Evolutionary conservation across 352 stramenopile species (phyloP).

Genomic region (Pythium graminicola): DNA sequence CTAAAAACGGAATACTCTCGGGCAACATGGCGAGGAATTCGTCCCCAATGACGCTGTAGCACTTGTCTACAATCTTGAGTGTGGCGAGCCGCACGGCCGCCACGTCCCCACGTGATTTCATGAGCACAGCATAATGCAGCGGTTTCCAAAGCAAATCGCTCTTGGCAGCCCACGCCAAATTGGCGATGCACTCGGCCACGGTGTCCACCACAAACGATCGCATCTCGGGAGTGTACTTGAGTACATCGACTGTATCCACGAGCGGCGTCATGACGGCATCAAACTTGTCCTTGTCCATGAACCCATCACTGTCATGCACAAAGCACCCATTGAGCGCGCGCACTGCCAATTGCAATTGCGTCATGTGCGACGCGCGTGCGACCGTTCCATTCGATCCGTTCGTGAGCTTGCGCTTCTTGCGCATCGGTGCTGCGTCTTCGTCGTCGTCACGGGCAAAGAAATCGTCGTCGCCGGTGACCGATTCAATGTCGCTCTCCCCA

Average conservation of each 20-base stretch:
- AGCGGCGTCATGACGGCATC: constrained; percentile 64
- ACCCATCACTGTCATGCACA: constrained; percentile 79
- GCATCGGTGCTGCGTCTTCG: constrained; percentile 17
- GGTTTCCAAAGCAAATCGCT: constrained; percentile 86
- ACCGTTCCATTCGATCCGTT: constrained; percentile 17
- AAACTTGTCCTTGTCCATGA: constrained; percentile 86
- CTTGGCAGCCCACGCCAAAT: constrained; percentile 81
- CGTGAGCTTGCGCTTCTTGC: constrained; percentile 55
- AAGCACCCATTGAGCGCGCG: constrained; percentile 78
- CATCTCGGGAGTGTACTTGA: constrained; percentile 35
- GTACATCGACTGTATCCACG: constrained; percentile 69
- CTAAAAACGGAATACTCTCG: constrained; percentile 85
- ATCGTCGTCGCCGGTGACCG: no score
- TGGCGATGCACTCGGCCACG: constrained; percentile 60
- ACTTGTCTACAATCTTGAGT: constrained; percentile 78
- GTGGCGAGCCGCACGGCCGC: constrained; percentile 62
- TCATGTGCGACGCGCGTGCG: constrained; percentile 29
- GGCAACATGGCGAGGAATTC: constrained; percentile 86
- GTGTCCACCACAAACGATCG: constrained; percentile 60
- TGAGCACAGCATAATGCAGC: constrained; percentile 82
- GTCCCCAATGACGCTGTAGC: constrained; percentile 81
- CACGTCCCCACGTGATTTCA: constrained; percentile 75
- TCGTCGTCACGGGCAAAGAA: constrained; percentile 42
- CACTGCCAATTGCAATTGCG: constrained; percentile 54
- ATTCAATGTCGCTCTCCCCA: constrained; percentile 16